These are phyloP conservation scores for Aquilaria yunnanensis DNA, from an alignment of 345 rosid species.

Conservation along the genomic window DNA sequence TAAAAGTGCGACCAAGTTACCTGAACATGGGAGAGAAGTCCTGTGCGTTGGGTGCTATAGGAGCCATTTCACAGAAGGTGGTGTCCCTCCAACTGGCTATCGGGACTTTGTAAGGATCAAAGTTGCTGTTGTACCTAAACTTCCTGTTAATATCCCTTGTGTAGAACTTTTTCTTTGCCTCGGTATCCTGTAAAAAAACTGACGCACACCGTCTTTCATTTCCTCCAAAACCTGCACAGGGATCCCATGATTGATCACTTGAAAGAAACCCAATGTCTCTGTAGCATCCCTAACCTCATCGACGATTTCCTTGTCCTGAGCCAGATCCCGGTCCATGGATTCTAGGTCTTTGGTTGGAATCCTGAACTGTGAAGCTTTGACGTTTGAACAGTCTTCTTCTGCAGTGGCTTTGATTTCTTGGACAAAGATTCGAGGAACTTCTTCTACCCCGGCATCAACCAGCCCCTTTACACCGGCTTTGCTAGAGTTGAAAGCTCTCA, in stretches of 20 bases:
- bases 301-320: neutral
- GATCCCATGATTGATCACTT: constrained; percentile 7
- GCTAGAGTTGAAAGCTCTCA: constrained; percentile 1
- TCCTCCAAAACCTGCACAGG: constrained; percentile 1
- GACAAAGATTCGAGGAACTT: constrained; percentile 10
- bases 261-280: neutral
- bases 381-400: neutral
- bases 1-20: neutral
- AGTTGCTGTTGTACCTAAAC: neutral
- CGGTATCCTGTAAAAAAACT: constrained; percentile 1
- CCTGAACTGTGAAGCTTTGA: neutral
- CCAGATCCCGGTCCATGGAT: neutral
- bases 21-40: neutral
- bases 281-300: neutral
- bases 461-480: constrained; percentile 12
- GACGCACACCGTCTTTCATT: neutral
- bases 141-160: neutral
- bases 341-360: neutral
- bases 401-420: neutral
- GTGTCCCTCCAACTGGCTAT: constrained; percentile 11
- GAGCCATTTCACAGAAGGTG: neutral
- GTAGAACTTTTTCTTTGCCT: neutral
- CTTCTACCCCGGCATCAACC: constrained; percentile 3
- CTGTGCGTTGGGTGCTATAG: neutral
- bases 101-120: neutral